Conservation (phyloP, 75 land plant species). For the Picea glauca region DNA sequence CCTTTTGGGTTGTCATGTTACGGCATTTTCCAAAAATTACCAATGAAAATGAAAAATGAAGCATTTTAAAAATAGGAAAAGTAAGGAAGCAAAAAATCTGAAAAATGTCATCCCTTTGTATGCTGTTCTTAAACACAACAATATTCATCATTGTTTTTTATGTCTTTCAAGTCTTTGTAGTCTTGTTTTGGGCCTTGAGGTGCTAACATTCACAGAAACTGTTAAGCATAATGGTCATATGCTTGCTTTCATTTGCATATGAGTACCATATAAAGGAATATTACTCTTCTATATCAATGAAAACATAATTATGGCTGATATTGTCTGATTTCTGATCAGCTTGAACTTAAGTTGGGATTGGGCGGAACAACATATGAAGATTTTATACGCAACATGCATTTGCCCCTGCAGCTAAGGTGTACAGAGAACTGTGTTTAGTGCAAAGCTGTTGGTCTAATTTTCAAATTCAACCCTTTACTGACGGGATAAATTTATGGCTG, state of each 20-base stretch:
- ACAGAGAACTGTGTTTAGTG: not conserved
- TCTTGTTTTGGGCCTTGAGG: no score
- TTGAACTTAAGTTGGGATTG: slow-evolving; percentile 87
- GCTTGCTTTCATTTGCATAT: not conserved
- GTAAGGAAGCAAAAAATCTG: no score
- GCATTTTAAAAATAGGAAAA: not conserved
- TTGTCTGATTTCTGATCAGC: slow-evolving; percentile 26
- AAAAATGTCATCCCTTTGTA: no score
- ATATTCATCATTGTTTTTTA: no score
- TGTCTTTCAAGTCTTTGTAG: no score
- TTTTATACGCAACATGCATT: slow-evolving; percentile 81
- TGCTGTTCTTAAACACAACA: no score
- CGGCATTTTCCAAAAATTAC: no score
- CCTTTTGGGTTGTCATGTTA: no score
- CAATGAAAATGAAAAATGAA: no score
- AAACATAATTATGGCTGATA: not conserved
- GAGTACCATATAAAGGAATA: not conserved
- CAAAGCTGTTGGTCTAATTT: no score
- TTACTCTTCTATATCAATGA: not conserved
- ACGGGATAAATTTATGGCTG: no score
- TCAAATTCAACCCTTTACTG: not conserved
- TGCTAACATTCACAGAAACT: no score
- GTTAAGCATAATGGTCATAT: not conserved
- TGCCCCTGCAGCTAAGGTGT: slow-evolving; percentile 92
- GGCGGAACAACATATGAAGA: slow-evolving; percentile 95